Base-by-base conservation (phyloP, 768 basidiomycete species). In the Tephrocybe sp. region DNA sequence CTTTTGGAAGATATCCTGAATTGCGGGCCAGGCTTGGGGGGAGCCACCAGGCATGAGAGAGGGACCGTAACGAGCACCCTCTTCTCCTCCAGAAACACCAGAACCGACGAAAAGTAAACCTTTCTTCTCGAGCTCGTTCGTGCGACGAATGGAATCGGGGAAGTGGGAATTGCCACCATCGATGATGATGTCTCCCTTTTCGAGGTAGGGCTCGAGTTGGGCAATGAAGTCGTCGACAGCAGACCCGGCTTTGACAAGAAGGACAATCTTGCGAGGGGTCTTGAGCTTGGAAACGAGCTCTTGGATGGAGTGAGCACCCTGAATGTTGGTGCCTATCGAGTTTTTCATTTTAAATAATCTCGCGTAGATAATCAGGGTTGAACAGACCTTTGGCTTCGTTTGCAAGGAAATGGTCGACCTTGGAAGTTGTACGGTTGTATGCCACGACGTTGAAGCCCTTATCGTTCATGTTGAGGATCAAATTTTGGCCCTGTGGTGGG, bases 101-200 rank as follows among this genome's bases (percentile, higher is more conserved):
- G 93, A 94, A 54, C 97, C 97, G 60, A 99, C 95, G 61, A 97
- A 99, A 60, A 97, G 82, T 62, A 97, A 76, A 45, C 94, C 94
- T 76, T 98, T 95, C 51, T 82, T 64, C 72, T 98, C 95, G 62
- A 98, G 86, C 65, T 95, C 93, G 66, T 91, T 73, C 62, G 86
- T 79, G 63, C 97, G 91, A 62, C 97, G 94, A 72, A 94, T 94
- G 29, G 92, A 90, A 69, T 99, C 97, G 53, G 97, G 97, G 77
- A 90, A 99, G 72, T 98, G 94, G 38, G 95, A 97, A 76, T 99
- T 99, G 63, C 97, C 97, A 62, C 97, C 97, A 69, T 99, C 97
- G 60, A 99, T 97, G 78, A 99, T 82, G 77, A 99, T 98, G 72
- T 99, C 97, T 60, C 97, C 97, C 64, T 83, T 69, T 68, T 97